These are phyloP conservation scores for Cyanophora paradoxa DNA, from an alignment of 78 protist genomes.

Conservation along the genomic window DNA sequence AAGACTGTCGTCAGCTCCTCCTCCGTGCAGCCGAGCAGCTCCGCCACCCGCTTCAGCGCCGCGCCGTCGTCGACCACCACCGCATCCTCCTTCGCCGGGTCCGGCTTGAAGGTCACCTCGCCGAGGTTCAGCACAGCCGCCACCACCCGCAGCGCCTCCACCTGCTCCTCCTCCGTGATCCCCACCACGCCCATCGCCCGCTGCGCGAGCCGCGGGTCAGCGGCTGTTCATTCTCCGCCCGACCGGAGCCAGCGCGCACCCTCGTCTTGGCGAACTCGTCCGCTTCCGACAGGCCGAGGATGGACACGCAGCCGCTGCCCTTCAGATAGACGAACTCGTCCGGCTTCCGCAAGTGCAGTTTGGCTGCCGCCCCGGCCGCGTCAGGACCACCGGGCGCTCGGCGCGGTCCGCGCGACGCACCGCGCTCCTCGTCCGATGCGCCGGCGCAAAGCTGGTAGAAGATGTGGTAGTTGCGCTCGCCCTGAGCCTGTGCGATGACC, in stretches of 20 bases:
- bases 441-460: slow-evolving; percentile 94
- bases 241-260: too few species aligned
- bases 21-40: background rate
- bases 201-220: too few species aligned
- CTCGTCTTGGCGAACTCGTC: slow-evolving; percentile 40
- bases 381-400: too few species aligned
- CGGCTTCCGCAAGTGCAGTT: background rate
- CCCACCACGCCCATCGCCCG: slow-evolving; percentile 64
- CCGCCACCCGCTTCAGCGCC: background rate
- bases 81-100: background rate
- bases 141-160: slow-evolving; percentile 43
- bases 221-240: too few species aligned
- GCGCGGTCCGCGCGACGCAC: too few species aligned
- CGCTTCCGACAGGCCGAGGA: slow-evolving; percentile 56
- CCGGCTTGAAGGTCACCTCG: slow-evolving; percentile 45
- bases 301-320: slow-evolving; percentile 41
- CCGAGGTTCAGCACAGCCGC: slow-evolving; percentile 80
- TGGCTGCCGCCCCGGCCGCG: too few species aligned
- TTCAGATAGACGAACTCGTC: slow-evolving; percentile 36
- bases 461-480: slow-evolving; percentile 89
- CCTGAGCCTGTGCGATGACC: slow-evolving; percentile 63
- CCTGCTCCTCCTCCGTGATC: slow-evolving; percentile 59
- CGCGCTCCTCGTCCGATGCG: too few species aligned
- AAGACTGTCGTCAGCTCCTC: slow-evolving; percentile 2
- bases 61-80: background rate